These are phyloP conservation scores for Cutaneotrichosporon arboriforme DNA, from an alignment of 1,284 basidiomycete species.

Conservation along the genomic window DNA sequence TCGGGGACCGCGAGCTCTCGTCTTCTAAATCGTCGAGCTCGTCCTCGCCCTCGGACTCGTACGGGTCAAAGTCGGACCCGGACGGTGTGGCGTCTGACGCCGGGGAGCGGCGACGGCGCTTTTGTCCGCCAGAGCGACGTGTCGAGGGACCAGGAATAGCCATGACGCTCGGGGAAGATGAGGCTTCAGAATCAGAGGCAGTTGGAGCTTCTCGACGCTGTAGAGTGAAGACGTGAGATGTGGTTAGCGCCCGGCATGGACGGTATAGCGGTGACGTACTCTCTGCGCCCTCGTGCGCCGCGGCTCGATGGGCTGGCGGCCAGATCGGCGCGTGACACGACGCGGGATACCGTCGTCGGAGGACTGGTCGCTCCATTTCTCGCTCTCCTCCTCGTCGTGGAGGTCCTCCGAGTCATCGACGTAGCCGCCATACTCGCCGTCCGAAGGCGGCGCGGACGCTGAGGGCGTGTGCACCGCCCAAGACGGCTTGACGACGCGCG, in stretches of 20 bases:
- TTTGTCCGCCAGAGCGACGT: no score
- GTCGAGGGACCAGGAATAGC: no score
- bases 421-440: background rate
- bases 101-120: no score
- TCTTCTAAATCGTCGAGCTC: constrained; percentile 9
- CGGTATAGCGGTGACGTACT: background rate
- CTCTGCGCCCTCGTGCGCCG: background rate
- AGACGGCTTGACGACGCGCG: background rate
- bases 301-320: background rate
- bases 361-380: background rate
- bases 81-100: no score
- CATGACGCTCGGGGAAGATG: no score
- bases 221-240: no score
- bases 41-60: constrained; percentile 15
- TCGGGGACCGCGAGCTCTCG: constrained; percentile 6
- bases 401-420: constrained; percentile 1
- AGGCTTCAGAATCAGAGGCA: no score
- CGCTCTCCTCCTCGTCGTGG: constrained; percentile 1
- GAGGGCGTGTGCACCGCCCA: background rate
- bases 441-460: background rate
- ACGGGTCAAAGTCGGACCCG: no score
- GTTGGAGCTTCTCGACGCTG: no score
- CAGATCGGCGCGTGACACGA: background rate
- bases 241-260: no score
- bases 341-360: background rate